Evolutionary conservation across 306 rosid genomes (phyloP).

Genomic region (Crataegus laevigata): DNA sequence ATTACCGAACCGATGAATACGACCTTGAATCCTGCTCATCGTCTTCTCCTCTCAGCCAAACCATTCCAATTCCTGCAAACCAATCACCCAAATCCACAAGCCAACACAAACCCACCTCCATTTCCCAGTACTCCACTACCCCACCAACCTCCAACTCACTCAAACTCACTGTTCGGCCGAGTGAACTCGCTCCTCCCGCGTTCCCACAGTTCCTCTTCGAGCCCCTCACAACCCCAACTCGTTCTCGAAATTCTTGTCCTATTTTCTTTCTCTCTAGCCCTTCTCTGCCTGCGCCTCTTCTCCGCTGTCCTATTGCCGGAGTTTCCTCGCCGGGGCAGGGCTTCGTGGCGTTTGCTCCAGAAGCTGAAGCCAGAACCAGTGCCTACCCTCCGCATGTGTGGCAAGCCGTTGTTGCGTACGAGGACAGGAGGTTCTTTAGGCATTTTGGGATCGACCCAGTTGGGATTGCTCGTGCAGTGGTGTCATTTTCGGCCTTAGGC

Average conservation of each 20-base stretch:
- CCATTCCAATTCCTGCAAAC: neutral
- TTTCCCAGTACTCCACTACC: neutral
- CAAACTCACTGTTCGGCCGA: neutral
- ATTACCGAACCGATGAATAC: neutral
- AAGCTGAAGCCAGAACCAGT: slow-evolving; percentile 20
- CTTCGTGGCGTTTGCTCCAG: slow-evolving; percentile 3
- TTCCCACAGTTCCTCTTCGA: neutral
- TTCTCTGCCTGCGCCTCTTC: slow-evolving; percentile 16
- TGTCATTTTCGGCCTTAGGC: slow-evolving; percentile 22
- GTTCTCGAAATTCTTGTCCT: slow-evolving; percentile 5
- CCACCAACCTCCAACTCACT: neutral
- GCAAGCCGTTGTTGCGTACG: slow-evolving; percentile 15
- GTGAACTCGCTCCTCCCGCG: slow-evolving; percentile 5
- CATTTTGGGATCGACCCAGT: slow-evolving; percentile 27
- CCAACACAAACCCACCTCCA: neutral
- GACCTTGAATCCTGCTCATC: neutral
- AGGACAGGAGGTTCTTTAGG: slow-evolving; percentile 21
- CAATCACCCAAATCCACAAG: neutral
- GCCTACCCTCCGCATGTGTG: slow-evolving; percentile 21
- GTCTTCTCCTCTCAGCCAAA: slow-evolving; percentile 1
- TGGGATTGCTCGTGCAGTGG: slow-evolving; percentile 13
- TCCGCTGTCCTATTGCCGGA: slow-evolving; percentile 19
- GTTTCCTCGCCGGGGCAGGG: slow-evolving; percentile 16
- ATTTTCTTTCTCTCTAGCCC: slow-evolving; percentile 2
- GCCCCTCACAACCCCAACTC: neutral